phyloP scores from a whole-genome alignment of 2,329 filamentous ascomycete species.

The Fusarium mangiferae region DNA sequence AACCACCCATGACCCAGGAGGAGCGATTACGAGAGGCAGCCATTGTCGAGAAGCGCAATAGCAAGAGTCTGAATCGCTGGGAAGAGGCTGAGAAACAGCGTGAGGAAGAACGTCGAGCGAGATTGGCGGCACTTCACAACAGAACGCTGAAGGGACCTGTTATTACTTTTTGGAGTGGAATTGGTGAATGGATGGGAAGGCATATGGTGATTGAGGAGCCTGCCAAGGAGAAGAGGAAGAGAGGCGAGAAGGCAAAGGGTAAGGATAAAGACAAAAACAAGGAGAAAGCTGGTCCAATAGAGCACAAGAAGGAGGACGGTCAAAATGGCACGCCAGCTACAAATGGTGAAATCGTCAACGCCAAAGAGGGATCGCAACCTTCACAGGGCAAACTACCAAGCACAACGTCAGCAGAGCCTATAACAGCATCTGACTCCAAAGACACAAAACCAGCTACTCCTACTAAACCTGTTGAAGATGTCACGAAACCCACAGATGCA shows the following conservation, averaged over 20 bases:
- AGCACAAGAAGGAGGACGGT: constrained; percentile 21
- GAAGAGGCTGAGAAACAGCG: constrained; percentile 91
- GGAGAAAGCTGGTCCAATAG: constrained; percentile 21
- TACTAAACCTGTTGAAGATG: constrained; percentile 8
- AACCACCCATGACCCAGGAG: constrained; percentile 85
- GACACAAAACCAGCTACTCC: not conserved
- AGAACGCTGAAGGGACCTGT: constrained; percentile 89
- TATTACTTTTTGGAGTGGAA: constrained; percentile 93
- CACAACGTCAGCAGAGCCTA: not conserved
- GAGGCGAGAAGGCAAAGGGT: constrained; percentile 48
- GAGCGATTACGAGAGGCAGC: constrained; percentile 86
- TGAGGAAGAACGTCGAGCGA: constrained; percentile 83
- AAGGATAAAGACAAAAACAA: constrained; percentile 24
- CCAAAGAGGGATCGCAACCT: constrained; percentile 17
- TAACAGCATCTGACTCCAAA: not conserved
- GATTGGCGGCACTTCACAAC: constrained; percentile 87
- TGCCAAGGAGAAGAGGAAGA: constrained; percentile 66
- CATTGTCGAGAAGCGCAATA: constrained; percentile 84
- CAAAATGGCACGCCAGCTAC: not conserved
- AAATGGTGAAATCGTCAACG: constrained; percentile 6
- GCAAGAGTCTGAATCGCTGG: constrained; percentile 92
- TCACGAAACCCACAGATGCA: constrained; percentile 1
- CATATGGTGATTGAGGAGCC: constrained; percentile 72
- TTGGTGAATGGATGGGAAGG: constrained; percentile 81
- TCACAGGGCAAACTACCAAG: constrained; percentile 7